Evolutionary conservation across 2,329 filamentous ascomycete genomes (phyloP).

Genomic region (Nannizziopsis barbatae): DNA sequence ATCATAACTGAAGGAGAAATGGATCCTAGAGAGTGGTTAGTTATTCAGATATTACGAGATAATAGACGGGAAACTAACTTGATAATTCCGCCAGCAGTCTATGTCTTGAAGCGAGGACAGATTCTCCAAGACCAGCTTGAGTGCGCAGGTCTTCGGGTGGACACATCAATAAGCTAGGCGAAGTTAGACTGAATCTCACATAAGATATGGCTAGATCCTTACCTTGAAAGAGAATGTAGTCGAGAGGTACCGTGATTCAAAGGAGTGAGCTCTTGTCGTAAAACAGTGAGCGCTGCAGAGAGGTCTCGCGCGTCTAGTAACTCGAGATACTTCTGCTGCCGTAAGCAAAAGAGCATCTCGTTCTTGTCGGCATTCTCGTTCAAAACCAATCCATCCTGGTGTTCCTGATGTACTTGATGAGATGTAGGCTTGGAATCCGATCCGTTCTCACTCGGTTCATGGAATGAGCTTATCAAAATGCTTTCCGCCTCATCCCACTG

Average conservation of each 20-base stretch:
- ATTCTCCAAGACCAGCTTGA: constrained; percentile 77
- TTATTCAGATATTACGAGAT: neutral
- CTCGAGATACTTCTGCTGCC: constrained; percentile 92
- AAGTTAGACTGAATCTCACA: constrained; percentile 1
- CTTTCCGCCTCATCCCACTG: constrained; percentile 77
- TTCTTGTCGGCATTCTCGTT: constrained; percentile 63
- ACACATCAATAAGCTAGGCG: constrained; percentile 71
- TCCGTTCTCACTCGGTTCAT: constrained; percentile 37
- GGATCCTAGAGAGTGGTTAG: constrained; percentile 46
- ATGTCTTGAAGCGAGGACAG: constrained; percentile 61
- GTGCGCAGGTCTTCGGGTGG: constrained; percentile 62
- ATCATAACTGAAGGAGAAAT: constrained; percentile 97
- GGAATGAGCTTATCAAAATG: constrained; percentile 51
- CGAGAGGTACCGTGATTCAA: constrained; percentile 66
- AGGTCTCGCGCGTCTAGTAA: constrained; percentile 68
- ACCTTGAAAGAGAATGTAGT: constrained; percentile 71
- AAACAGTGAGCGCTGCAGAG: constrained; percentile 62
- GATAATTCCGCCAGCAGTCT: constrained; percentile 70
- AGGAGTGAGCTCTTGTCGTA: constrained; percentile 78
- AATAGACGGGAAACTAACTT: constrained; percentile 43
- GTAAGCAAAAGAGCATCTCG: constrained; percentile 74
- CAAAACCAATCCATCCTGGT: constrained; percentile 55
- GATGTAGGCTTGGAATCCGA: constrained; percentile 15
- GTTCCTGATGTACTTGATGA: constrained; percentile 7
- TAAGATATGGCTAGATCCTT: constrained; percentile 16